Evolutionary conservation across 2,329 filamentous ascomycete genomes (phyloP).

Genomic region (Penicillium sp.): DNA sequence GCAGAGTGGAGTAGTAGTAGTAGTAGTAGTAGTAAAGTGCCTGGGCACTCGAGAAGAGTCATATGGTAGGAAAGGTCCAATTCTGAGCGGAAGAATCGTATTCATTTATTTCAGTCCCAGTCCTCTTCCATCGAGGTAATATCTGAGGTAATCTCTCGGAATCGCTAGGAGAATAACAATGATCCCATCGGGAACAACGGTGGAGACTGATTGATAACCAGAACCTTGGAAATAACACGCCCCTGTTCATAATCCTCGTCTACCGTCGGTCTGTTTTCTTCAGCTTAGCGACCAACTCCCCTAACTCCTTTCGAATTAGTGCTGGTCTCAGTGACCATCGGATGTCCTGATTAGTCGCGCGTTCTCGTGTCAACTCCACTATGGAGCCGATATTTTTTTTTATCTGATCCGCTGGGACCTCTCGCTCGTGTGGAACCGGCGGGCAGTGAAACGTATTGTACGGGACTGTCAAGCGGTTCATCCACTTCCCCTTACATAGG

Average conservation of each 20-base stretch:
- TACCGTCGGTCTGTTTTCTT: neutral
- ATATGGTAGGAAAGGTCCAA: neutral
- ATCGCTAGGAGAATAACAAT: neutral
- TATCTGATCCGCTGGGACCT: constrained; percentile 31
- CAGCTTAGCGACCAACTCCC: neutral
- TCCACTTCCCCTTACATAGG: too few relatives aligned
- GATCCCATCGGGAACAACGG: constrained; percentile 2
- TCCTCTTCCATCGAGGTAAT: neutral
- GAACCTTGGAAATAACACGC: constrained; percentile 18
- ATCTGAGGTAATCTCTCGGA: neutral
- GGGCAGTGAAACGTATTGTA: constrained; percentile 18
- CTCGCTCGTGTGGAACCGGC: constrained; percentile 6
- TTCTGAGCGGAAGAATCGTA: neutral
- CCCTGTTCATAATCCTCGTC: neutral
- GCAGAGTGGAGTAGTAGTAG: constrained; percentile 1
- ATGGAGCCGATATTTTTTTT: constrained; percentile 14
- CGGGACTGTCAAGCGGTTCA: constrained; percentile 9
- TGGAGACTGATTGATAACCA: constrained; percentile 34
- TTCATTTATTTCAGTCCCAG: neutral
- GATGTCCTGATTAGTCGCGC: neutral
- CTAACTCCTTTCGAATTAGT: neutral
- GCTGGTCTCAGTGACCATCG: neutral
- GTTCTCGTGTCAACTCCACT: constrained; percentile 20
- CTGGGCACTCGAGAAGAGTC: neutral
- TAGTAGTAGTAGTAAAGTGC: neutral